Evolutionary conservation across 805 yeast genomes (phyloP), one percentile per base, ranked within the genome.

Genomic region (Millerozyma acaciae): DNA sequence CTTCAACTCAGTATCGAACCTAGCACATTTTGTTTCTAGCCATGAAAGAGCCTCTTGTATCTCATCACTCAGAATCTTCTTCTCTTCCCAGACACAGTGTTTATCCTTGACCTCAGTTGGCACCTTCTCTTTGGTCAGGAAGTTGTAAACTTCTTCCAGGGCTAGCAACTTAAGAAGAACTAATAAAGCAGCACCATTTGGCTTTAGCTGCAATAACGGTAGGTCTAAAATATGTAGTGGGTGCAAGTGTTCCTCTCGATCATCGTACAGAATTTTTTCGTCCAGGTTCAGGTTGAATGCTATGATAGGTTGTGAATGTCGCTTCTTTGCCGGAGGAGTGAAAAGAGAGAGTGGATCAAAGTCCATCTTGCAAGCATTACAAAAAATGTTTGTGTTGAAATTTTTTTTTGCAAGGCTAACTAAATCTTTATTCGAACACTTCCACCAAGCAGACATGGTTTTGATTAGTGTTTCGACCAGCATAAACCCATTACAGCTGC

Each of bases 201-300:
- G 80, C 13, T 55, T 49, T 8, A 44, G 46, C 5, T 58, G 55
- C n/a, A 74, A 41, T 3, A 54, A 45, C 0, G 93, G 90, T 2
- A 83, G 55, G 47, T 84, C 90, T 4, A 80, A 59, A 0, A 71
- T 47, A 37, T 78, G 80, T 1, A 80, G 42, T 0, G 71, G 69
- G 1, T 51, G 51, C 39, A 47, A 25, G 38, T 53, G 38, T 25
- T 49, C 51, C 4, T 43, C 57, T 9, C 40, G 47, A 10, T 38
- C 51, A 9, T 40, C 48, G 15, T 26, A 31, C 5, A 21, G 18
- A 13, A 19, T 20, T 16, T 40, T 34, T 4, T n/a, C 8, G 5
- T 19, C 30, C 8, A 13, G 12, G 9, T 8, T 19, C 12, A 5
- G 21, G 13, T 16, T 4, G 10, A 16, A 22, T 7, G 14, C 21